A percentile compares a stretch with the other conserved stretches of the same genome.
These are phyloP conservation scores for Eucommia ulmoides DNA, from an alignment of 257 asterid species.

Conservation along the genomic window DNA sequence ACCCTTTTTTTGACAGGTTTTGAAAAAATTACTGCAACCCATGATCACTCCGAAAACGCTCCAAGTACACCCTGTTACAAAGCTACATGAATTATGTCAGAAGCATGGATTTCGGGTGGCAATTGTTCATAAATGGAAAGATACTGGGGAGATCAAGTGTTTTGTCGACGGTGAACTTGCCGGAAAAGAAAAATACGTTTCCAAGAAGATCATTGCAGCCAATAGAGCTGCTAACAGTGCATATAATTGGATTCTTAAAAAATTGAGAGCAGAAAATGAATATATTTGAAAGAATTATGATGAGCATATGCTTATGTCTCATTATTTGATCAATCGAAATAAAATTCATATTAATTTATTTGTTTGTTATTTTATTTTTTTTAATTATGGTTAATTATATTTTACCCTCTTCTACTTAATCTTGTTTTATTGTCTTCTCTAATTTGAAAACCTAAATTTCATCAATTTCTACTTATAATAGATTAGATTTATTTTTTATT, in stretches of 20 bases:
- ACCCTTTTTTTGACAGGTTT: slow-evolving; percentile 28
- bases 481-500: no score
- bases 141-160: slow-evolving; percentile 46
- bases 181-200: slow-evolving; percentile 56
- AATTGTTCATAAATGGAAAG: slow-evolving; percentile 49
- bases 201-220: slow-evolving; percentile 60
- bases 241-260: slow-evolving; percentile 31
- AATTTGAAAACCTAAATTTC: no score
- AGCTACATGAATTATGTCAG: slow-evolving; percentile 67
- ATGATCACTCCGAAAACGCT: slow-evolving; percentile 66
- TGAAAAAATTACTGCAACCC: slow-evolving; percentile 43
- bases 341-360: no score
- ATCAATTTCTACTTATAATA: no score
- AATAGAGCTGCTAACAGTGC: slow-evolving; percentile 79
- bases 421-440: no score
- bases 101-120: slow-evolving; percentile 48
- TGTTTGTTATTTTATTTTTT: no score
- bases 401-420: no score
- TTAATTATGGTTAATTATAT: no score
- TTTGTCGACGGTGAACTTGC: slow-evolving; percentile 36
- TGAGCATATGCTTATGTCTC: no score
- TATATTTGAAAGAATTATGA: no score
- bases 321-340: no score
- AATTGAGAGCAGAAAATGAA: no score
- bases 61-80: slow-evolving; percentile 57